A percentile compares a stretch with the other conserved stretches of the same genome.
Evolutionary conservation across 306 rosid species (phyloP).

Genomic region (Herpetospermum pedunculosum): DNA sequence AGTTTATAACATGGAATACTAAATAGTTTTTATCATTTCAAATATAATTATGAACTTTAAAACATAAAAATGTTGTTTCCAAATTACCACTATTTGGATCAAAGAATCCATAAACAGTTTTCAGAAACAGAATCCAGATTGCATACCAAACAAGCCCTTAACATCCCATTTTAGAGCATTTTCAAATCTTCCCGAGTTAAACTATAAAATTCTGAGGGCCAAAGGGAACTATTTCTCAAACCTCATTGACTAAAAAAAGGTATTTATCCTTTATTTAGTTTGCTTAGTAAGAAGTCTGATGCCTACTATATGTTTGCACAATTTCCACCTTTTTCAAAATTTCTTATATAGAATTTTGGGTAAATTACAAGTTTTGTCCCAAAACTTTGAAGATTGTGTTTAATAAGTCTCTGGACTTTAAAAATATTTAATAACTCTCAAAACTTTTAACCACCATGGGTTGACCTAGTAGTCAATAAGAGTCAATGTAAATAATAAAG

Average conservation of each 20-base stretch:
- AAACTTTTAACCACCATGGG: not conserved
- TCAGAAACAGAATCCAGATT: no score
- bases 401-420: not conserved
- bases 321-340: not conserved
- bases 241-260: not conserved
- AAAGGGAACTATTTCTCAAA: not conserved
- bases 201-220: not conserved
- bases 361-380: not conserved
- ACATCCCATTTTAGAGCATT: not conserved
- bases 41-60: no score
- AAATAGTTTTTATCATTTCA: no score
- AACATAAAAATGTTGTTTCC: no score
- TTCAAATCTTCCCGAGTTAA: not conserved
- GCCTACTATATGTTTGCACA: not conserved
- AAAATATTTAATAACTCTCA: not conserved
- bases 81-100: no score
- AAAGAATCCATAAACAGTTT: no score
- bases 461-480: not conserved
- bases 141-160: no score
- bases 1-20: no score
- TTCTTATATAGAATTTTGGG: not conserved
- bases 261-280: not conserved
- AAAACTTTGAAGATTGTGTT: not conserved
- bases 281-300: not conserved
- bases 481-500: no score